Percentiles rank a stretch among this genome's conserved stretches.
Evolutionary conservation across 2,329 filamentous ascomycete species (phyloP).

Genomic region (Ophiostoma piceae): DNA sequence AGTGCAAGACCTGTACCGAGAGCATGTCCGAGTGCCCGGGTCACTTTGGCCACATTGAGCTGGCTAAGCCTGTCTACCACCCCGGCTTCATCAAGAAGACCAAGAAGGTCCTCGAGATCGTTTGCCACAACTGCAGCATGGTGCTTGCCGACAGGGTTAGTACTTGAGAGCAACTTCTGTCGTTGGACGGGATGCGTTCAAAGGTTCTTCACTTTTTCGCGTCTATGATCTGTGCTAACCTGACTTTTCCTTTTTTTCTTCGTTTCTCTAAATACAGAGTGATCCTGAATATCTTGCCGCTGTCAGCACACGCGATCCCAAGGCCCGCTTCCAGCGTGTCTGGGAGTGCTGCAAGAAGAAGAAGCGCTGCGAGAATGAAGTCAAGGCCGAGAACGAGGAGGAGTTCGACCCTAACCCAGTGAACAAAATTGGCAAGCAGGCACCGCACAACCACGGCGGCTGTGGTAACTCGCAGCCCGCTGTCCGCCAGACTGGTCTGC

Average conservation of each 20-base stretch:
- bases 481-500: constrained; percentile 80
- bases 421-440: constrained; percentile 39
- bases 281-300: constrained; percentile 80
- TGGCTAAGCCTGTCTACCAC: constrained; percentile 94
- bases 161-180: constrained; percentile 42
- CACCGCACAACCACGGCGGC: constrained; percentile 67
- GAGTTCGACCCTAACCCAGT: constrained; percentile 54
- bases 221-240: constrained; percentile 52
- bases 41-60: constrained; percentile 97
- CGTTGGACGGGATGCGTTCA: constrained; percentile 32
- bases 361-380: constrained; percentile 74
- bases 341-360: constrained; percentile 91
- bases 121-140: constrained; percentile 98
- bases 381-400: constrained; percentile 55
- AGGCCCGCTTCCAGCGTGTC: constrained; percentile 86
- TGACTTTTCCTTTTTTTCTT: constrained; percentile 35
- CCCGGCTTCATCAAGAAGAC: constrained; percentile 96
- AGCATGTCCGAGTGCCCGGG: constrained; percentile 94
- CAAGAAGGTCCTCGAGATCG: constrained; percentile 97
- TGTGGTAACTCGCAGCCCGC: constrained; percentile 89
- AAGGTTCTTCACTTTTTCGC: constrained; percentile 38
- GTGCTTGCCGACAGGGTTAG: constrained; percentile 97
- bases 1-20: constrained; percentile 94
- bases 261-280: constrained; percentile 48
- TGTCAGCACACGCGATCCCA: constrained; percentile 80